Conservation (phyloP, 2,329 filamentous ascomycete species). For the Claviceps sp. region DNA sequence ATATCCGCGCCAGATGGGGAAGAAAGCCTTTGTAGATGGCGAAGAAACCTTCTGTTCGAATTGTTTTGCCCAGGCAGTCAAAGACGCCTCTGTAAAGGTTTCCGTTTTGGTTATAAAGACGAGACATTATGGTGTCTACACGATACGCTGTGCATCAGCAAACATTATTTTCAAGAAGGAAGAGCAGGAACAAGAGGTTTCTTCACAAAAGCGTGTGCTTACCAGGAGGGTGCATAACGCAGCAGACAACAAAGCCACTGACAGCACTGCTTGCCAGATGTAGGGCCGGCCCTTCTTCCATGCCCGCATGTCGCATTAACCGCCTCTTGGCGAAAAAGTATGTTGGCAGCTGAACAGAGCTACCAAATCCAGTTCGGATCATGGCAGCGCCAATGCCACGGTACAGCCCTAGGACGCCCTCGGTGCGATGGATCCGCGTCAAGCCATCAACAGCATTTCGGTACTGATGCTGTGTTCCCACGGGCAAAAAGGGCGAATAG, state of each 20-base stretch:
- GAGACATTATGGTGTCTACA: constrained; percentile 89
- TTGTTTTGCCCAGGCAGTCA: constrained; percentile 82
- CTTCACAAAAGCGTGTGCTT: constrained; percentile 16
- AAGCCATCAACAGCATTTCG: constrained; percentile 74
- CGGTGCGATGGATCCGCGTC: constrained; percentile 59
- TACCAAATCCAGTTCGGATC: constrained; percentile 91
- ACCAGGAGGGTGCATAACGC: constrained; percentile 95
- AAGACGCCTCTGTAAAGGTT: constrained; percentile 91
- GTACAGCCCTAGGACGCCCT: constrained; percentile 75
- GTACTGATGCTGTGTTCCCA: constrained; percentile 94
- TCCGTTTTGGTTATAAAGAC: constrained; percentile 97
- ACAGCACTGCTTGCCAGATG: constrained; percentile 80
- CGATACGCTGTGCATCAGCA: constrained; percentile 5
- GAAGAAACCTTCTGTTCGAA: constrained; percentile 78
- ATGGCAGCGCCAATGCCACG: constrained; percentile 85
- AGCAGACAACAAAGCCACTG: constrained; percentile 92
- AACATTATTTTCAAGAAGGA: not conserved
- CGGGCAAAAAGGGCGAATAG: constrained; percentile 80
- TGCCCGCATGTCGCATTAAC: constrained; percentile 66
- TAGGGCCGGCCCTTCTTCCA: constrained; percentile 81
- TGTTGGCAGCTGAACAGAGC: constrained; percentile 88
- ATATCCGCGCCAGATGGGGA: constrained; percentile 82
- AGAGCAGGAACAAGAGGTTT: too few species aligned
- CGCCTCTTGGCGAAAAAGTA: constrained; percentile 95
- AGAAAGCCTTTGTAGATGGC: constrained; percentile 98